Conservation (phyloP, 768 basidiomycete genomes). For the Lentinula raphanica region DNA sequence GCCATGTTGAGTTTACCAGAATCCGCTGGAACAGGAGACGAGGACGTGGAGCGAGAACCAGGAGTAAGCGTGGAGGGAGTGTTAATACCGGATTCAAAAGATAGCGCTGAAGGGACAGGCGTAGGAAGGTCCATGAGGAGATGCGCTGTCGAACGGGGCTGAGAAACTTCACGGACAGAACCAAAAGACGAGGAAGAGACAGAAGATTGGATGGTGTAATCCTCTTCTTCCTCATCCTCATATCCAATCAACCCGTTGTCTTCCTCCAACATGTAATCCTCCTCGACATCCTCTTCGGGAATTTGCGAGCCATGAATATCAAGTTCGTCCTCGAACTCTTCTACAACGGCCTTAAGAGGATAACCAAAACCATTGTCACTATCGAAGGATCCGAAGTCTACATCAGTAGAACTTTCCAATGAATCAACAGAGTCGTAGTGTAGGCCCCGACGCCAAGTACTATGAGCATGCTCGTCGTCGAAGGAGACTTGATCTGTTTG, state of each 20-base stretch:
- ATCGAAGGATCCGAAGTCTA: slow-evolving; percentile 50
- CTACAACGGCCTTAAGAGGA: slow-evolving; percentile 51
- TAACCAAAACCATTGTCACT: slow-evolving; percentile 35
- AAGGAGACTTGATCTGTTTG: slow-evolving; percentile 43
- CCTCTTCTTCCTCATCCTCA: slow-evolving; percentile 64
- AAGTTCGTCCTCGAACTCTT: slow-evolving; percentile 39
- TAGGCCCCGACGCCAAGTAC: slow-evolving; percentile 37
- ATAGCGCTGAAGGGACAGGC: slow-evolving; percentile 15
- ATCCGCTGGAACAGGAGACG: slow-evolving; percentile 17
- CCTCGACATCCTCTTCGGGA: slow-evolving; percentile 35
- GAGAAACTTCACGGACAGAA: slow-evolving; percentile 43
- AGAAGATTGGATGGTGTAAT: slow-evolving; percentile 39
- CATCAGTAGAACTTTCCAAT: slow-evolving; percentile 58
- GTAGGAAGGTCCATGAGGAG: slow-evolving; percentile 23
- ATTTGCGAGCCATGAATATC: slow-evolving; percentile 16
- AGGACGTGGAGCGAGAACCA: slow-evolving; percentile 25
- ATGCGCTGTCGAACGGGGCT: slow-evolving; percentile 23
- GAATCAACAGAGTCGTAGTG: slow-evolving; percentile 63
- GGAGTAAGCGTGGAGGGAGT: slow-evolving; percentile 15
- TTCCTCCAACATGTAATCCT: slow-evolving; percentile 38
- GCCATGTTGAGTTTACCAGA: slow-evolving; percentile 14
- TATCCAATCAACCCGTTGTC: slow-evolving; percentile 60
- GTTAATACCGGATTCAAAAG: slow-evolving; percentile 12
- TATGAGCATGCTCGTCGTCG: not conserved
- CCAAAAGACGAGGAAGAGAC: slow-evolving; percentile 48